These are phyloP conservation scores for Chamaenerion angustifolium DNA, from an alignment of 345 rosid species.

Conservation along the genomic window DNA sequence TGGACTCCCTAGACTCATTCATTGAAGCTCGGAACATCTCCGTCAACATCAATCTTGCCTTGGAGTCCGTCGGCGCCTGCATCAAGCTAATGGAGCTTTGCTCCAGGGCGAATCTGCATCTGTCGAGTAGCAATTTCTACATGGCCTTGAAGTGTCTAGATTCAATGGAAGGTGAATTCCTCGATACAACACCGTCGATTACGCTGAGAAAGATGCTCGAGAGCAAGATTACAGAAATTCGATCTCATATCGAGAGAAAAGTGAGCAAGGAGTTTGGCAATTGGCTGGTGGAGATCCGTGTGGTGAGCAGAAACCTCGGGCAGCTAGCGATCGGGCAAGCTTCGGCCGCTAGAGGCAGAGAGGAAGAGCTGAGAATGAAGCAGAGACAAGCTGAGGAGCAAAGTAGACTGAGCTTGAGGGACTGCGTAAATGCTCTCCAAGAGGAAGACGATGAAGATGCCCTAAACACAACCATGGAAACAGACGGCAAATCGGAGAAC, in stretches of 20 bases:
- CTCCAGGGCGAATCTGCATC: constrained; percentile 58
- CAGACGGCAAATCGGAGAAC: constrained; percentile 31
- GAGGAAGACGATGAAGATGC: constrained; percentile 77
- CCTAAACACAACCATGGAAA: constrained; percentile 21
- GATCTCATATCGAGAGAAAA: constrained; percentile 69
- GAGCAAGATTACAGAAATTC: constrained; percentile 65
- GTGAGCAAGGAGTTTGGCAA: constrained; percentile 80
- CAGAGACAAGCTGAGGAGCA: constrained; percentile 97
- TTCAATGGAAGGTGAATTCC: constrained; percentile 50
- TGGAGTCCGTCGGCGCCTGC: constrained; percentile 37
- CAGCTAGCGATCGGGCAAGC: constrained; percentile 96
- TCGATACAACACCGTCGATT: constrained; percentile 55
- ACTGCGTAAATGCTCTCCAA: constrained; percentile 67
- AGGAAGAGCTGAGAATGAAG: constrained; percentile 87
- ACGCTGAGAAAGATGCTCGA: constrained; percentile 76
- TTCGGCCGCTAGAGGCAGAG: constrained; percentile 78
- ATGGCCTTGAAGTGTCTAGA: constrained; percentile 84
- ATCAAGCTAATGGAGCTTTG: constrained; percentile 66
- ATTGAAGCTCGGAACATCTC: constrained; percentile 66
- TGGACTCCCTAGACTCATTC: constrained; percentile 54
- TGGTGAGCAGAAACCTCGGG: constrained; percentile 77
- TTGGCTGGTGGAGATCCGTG: constrained; percentile 97
- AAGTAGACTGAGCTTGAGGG: constrained; percentile 75
- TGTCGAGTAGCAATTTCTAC: constrained; percentile 51
- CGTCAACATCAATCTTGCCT: constrained; percentile 57